Conservation (phyloP, 495 filamentous ascomycete genomes). For the Podospora comata region DNA sequence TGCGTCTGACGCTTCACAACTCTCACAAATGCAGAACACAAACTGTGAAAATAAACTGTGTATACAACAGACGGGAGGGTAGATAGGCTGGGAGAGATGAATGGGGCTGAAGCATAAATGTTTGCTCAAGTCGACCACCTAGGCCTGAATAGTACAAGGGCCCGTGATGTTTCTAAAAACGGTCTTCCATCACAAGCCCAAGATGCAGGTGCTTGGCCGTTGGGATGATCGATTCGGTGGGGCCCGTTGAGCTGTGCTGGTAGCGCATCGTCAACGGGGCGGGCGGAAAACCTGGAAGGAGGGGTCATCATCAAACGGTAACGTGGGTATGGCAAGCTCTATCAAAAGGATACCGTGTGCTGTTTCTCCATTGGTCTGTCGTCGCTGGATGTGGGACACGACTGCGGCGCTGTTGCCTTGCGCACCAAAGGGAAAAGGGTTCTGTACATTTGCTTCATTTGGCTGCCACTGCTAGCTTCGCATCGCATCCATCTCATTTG, state of each 20-base stretch:
- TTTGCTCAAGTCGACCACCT: not conserved
- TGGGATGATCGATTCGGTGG: not conserved
- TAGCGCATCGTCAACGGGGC: not conserved
- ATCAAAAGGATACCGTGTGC: not conserved
- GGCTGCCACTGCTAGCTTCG: not conserved
- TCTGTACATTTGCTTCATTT: not conserved
- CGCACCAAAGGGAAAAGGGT: not conserved
- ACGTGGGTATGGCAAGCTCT: not conserved
- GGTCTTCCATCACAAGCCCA: not conserved
- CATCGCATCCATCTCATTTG: not conserved
- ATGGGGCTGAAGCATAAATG: not conserved
- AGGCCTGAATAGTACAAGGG: not conserved
- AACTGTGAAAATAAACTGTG: not conserved
- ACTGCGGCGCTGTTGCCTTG: slow-evolving; percentile 7
- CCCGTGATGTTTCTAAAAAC: not conserved
- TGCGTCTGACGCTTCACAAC: not conserved
- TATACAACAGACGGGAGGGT: no score
- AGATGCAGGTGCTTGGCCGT: not conserved
- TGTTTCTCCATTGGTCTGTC: not conserved
- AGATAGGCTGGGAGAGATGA: not conserved
- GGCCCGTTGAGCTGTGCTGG: not conserved
- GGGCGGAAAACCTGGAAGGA: not conserved
- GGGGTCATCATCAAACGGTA: not conserved
- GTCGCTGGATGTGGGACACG: not conserved
- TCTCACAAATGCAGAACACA: not conserved